Conservation (phyloP, 495 filamentous ascomycete species). For the Penicillium ucsense region DNA sequence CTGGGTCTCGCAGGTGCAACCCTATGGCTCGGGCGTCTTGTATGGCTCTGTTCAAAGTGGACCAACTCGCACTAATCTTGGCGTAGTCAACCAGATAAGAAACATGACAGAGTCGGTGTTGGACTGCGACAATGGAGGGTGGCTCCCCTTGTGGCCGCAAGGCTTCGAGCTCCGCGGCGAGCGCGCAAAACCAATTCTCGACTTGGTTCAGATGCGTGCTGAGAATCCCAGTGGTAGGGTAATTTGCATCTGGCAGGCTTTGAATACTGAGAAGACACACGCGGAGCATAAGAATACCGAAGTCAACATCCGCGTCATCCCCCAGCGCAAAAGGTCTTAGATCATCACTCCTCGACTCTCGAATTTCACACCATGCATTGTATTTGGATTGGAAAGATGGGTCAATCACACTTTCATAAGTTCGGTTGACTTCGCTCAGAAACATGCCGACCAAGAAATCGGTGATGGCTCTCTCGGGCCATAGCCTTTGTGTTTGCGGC, state of each 20-base stretch:
- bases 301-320: slow-evolving; percentile 3
- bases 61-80: slow-evolving; percentile 9
- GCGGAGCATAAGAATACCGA: slow-evolving; percentile 12
- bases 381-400: slow-evolving; percentile 9
- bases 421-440: slow-evolving; percentile 8
- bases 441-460: slow-evolving; percentile 14
- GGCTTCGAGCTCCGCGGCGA: slow-evolving; percentile 9
- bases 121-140: slow-evolving; percentile 7
- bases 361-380: slow-evolving; percentile 6
- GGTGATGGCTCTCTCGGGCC: slow-evolving; percentile 6
- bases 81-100: slow-evolving; percentile 9
- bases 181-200: slow-evolving; percentile 7
- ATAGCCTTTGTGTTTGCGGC: slow-evolving; percentile 1
- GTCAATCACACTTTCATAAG: slow-evolving; percentile 7
- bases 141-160: not conserved
- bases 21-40: slow-evolving; percentile 13
- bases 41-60: slow-evolving; percentile 6
- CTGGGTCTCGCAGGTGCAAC: slow-evolving; percentile 8
- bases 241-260: slow-evolving; percentile 9
- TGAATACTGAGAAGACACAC: slow-evolving; percentile 12
- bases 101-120: slow-evolving; percentile 10
- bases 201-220: not conserved
- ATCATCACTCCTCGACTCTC: not conserved
- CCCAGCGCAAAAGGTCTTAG: too few relatives aligned
- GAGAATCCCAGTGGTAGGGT: slow-evolving; percentile 6